These are phyloP conservation scores for Trichosporon sp. DNA, from an alignment of 1,284 basidiomycete species.

Conservation along the genomic window DNA sequence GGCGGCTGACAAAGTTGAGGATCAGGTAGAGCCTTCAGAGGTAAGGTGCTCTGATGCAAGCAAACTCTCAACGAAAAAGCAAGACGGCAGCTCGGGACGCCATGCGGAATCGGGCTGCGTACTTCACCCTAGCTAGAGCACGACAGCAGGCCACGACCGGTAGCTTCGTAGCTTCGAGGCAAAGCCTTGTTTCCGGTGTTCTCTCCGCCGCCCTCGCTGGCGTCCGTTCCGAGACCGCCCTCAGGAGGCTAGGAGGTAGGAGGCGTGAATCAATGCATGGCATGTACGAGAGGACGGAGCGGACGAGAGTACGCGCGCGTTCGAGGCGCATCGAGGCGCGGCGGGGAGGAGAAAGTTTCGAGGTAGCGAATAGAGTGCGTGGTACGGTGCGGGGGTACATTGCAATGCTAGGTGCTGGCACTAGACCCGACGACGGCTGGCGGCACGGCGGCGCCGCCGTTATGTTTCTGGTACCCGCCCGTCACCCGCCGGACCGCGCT, in stretches of 20 bases:
- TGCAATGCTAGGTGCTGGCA: background rate
- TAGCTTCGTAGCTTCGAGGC: background rate
- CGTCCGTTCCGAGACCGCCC: background rate
- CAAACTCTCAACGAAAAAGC: background rate
- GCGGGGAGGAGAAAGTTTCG: background rate
- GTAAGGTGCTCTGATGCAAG: background rate
- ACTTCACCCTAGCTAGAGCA: background rate
- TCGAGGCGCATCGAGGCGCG: background rate
- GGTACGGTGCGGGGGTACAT: background rate
- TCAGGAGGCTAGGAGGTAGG: background rate
- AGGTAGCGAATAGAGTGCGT: conserved; percentile 1
- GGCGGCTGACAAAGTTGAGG: background rate
- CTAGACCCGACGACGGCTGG: background rate
- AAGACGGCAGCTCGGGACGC: background rate
- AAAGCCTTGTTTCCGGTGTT: background rate
- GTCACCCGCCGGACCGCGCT: background rate
- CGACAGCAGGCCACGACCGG: background rate
- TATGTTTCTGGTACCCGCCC: background rate
- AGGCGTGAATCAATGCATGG: background rate
- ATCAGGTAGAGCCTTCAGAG: background rate
- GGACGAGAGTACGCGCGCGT: background rate
- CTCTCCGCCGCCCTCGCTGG: background rate
- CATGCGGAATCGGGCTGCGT: background rate
- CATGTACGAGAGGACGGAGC: background rate
- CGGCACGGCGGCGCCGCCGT: background rate